Evolutionary conservation across 352 stramenopile species (phyloP).

Genomic region (Pythium grandisporangium): DNA sequence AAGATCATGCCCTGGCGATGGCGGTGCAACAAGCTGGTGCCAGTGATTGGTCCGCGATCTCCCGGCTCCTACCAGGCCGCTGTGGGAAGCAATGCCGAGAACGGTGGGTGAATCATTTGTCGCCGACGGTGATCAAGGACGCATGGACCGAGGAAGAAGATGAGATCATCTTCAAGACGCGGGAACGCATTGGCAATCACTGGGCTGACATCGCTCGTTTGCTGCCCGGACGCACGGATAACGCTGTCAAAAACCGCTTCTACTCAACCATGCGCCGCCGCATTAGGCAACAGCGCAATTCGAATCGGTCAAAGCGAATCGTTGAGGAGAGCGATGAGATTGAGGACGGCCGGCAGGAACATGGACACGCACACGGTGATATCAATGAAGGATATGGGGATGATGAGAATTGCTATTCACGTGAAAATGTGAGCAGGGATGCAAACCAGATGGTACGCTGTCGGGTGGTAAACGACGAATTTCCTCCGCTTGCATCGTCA

Average conservation of each 20-base stretch:
- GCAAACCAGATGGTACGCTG: too few relatives aligned
- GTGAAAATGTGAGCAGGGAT: too few relatives aligned
- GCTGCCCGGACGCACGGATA: slow-evolving; percentile 92
- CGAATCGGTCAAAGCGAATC: too few relatives aligned
- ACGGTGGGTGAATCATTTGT: slow-evolving; percentile 96
- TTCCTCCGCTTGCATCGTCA: too few relatives aligned
- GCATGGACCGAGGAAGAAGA: slow-evolving; percentile 92
- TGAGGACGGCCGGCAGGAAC: too few relatives aligned
- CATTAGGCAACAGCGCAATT: slow-evolving; percentile 49
- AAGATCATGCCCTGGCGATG: slow-evolving; percentile 46
- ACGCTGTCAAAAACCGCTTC: slow-evolving; percentile 96
- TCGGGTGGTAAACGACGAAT: too few relatives aligned
- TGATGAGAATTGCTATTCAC: too few relatives aligned
- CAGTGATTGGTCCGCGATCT: slow-evolving; percentile 92
- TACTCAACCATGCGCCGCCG: slow-evolving; percentile 75
- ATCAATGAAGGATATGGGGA: too few relatives aligned
- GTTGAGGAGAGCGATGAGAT: too few relatives aligned
- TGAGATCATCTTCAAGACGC: slow-evolving; percentile 71
- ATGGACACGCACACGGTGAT: too few relatives aligned
- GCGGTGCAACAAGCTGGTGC: slow-evolving; percentile 44
- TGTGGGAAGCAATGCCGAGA: slow-evolving; percentile 96
- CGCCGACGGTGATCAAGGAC: slow-evolving; percentile 91
- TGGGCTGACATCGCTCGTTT: slow-evolving; percentile 96
- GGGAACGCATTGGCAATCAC: slow-evolving; percentile 88
- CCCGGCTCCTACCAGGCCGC: slow-evolving; percentile 84